Percentiles rank a stretch among this genome's conserved stretches.
Evolutionary conservation across 495 filamentous ascomycete species (phyloP).

Genomic region (Penicillium coffeae): DNA sequence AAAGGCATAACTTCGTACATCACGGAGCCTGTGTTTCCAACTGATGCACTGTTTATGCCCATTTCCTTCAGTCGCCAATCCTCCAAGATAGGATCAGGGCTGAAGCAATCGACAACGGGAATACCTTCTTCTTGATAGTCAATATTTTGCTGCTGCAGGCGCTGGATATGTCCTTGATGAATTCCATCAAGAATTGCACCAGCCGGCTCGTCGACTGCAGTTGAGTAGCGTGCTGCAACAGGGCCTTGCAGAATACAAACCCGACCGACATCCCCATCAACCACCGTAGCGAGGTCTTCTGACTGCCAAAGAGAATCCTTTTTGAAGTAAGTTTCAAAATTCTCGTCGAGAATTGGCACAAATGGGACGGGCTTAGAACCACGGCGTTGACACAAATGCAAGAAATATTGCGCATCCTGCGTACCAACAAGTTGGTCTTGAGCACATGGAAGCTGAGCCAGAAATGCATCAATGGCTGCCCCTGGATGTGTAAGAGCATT

Average conservation of each 20-base stretch:
- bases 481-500: conserved; percentile 81
- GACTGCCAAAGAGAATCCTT: conserved; percentile 99
- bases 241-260: conserved; percentile 96
- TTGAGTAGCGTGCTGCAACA: conserved; percentile 88
- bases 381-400: conserved; percentile 82
- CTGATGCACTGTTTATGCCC: conserved; percentile 71
- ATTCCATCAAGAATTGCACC: conserved; percentile 89
- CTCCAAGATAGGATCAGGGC: conserved; percentile 63
- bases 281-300: conserved; percentile 92
- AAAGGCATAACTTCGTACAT: conserved; percentile 75
- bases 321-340: conserved; percentile 98
- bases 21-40: conserved; percentile 71
- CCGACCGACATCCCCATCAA: conserved; percentile 89
- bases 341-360: conserved; percentile 87
- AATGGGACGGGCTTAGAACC: conserved; percentile 97
- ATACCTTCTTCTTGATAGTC: conserved; percentile 64
- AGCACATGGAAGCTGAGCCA: conserved; percentile 78
- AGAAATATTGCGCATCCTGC: conserved; percentile 94
- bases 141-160: conserved; percentile 76
- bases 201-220: conserved; percentile 82
- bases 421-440: conserved; percentile 91
- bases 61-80: conserved; percentile 64
- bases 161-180: conserved; percentile 78
- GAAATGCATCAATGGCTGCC: conserved; percentile 67
- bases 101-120: conserved; percentile 90